Evolutionary conservation across 2,329 filamentous ascomycete genomes (phyloP), one percentile per base, ranked within the genome.

Genomic region (Purpureocillium lavendulum): DNA sequence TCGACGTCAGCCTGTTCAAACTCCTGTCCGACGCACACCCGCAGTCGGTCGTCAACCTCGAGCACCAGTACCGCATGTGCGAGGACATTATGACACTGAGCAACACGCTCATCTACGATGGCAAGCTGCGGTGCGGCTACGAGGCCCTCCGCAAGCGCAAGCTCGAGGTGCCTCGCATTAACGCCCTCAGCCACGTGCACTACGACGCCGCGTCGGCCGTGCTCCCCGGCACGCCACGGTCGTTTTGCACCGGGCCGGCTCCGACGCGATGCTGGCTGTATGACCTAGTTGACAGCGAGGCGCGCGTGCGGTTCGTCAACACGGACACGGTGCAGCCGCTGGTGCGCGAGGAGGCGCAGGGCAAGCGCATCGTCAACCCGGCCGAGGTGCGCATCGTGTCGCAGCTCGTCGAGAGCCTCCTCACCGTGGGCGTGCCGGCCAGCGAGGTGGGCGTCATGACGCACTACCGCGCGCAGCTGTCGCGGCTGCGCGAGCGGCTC

Each of bases 41-140:
- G 0, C 69, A 79, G 35, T 88, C 88, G 1, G 89, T 98, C 2
- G 87, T 94, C 45, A 94, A 85, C 46, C 75, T 98, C 2, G 88
- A 92, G 52, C 88, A 96, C 54, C 92, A 98, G 58, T 98, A 98
- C 57, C 87, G 92, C 45, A 98, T 98, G 92, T 95, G 87, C 53
- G 85, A 92, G 49, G 92, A 98, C 45, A 85, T 98, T 44, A 97
- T 97, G 90, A 75, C 82, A 2, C 73, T 98, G 12, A 94, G 87
- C 46, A 98, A 96, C 60, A 84, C 77, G 1, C 74, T 98, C 40
- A 96, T 98, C 52, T 98, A 98, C 64, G 72, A 82, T n/a, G 90
- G 89, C 4, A 77, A 81, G 29, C 73, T 98, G 30, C 90, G 92
- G 53, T 98, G 92, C 55, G 92, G 92, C 17, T 94, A 82, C 4